Base-by-base conservation (phyloP, 306 rosid genomes). In the Potentilla sterilis region DNA sequence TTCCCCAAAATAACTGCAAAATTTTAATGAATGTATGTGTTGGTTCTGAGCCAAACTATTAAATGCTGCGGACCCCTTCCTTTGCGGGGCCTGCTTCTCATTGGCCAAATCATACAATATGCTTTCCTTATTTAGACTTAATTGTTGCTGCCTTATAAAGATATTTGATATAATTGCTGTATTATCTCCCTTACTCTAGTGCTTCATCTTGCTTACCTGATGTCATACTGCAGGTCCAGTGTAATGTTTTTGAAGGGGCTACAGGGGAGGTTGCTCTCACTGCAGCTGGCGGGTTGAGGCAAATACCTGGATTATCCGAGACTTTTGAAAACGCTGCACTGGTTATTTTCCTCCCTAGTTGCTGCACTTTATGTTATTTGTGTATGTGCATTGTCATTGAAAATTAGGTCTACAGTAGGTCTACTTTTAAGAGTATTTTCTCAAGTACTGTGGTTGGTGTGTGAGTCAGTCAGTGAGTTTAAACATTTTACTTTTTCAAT, bases 181-280 rank as follows among this genome's bases (percentile, higher is more conserved):
- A 47, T 19, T 73, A 47, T 67, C 42, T n/a, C 49, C 35, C 32
- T 67, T 72, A 24, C 22, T 67, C 37, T 69, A 42, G 67, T 59
- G 70, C 70, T 51, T 61, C 68, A 70, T 79, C 64, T 83, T 70
- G 49, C 51, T 40, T 59, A 24, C 13, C 69, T 68, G 58, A 66
- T 83, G 51, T 83, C 74, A 77, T 38, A 42, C 72, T 81, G 81
- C 95, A 94, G 98, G 90, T 82, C 51, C 98, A 94, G 38, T 90
- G 95, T 80, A 91, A 94, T 82, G 91, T 88, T 80, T 94, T 94
- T 67, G 89, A 94, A 87, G 98, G 97, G 73, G 95, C 82, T 64
- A 84, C 76, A 59, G 96, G 94, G 74, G 95, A 94, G 71, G 82
- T 89, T 74, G 90, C 97, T 61, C 96, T 94, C 43, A 94, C 98